Conservation (phyloP, 169 alveolate genomes). For the Amoebophrya sp. region DNA sequence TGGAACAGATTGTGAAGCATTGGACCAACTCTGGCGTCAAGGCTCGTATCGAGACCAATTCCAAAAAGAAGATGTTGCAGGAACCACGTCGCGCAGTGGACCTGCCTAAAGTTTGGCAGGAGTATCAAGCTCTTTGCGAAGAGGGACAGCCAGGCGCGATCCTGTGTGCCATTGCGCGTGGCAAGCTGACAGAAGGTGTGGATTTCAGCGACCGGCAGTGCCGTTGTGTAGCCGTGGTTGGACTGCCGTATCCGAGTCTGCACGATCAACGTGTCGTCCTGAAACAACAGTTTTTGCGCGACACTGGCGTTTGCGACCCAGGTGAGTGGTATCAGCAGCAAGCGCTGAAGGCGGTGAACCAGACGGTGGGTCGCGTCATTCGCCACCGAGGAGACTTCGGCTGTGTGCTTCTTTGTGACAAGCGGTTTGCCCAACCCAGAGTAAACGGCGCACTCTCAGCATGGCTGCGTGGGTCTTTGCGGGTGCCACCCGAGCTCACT, state of each 20-base stretch:
- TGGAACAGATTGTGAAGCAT: background rate
- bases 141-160: conserved; percentile 66
- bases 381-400: conserved; percentile 91
- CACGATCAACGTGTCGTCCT: conserved; percentile 74
- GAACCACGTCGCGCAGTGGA: background rate
- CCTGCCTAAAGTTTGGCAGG: background rate
- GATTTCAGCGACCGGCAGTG: conserved; percentile 85
- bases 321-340: conserved; percentile 78
- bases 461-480: background rate
- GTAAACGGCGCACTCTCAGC: background rate
- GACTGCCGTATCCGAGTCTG: conserved; percentile 81
- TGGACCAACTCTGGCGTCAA: background rate
- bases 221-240: conserved; percentile 80
- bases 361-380: conserved; percentile 91
- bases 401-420: conserved; percentile 74
- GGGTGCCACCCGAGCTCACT: background rate
- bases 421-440: conserved; percentile 54
- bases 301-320: conserved; percentile 32
- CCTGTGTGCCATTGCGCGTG: conserved; percentile 85
- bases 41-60: background rate
- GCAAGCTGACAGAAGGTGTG: conserved; percentile 92
- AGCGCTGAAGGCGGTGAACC: conserved; percentile 90
- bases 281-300: conserved; percentile 71
- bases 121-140: background rate
- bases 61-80: background rate